Base-by-base conservation (phyloP, 2,329 filamentous ascomycete species). In the Fonsecaea multimorphosa region DNA sequence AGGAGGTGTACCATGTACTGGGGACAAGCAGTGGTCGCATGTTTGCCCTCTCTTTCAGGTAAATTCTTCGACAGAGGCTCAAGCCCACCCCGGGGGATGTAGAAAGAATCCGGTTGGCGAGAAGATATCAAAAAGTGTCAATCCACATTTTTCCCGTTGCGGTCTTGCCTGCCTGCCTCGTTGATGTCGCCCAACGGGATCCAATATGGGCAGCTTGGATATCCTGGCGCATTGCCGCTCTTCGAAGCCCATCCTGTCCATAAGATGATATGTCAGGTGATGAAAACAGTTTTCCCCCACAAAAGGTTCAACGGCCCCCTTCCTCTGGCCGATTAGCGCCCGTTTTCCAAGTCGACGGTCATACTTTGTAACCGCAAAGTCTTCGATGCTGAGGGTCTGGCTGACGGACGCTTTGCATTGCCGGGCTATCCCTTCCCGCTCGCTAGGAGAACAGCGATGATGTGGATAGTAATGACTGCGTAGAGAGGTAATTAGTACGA, bases 381-480 rank as follows among this genome's bases (percentile, higher is more conserved):
- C 2, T 22, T 22, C n/a, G 19, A 3, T 24, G 36, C 36, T 54
- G 27, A 22, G 46, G 14, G 36, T 19, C 38, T 5, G 16, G 12
- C 38, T 9, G 19, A 19, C 14, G 27, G 56, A n/a, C 7, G 24
- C 27, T 4, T 22, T 44, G 55, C 12, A 34, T 49, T 8, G 6
- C 34, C 29, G 9, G 38, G 56, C 12, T 3, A 6, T 31, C 24
- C 44, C 56, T 29, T 58, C 31, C 38, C 16, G 31, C 29, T 58
- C 38, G n/a, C 27, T 58, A 58, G 55, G 56, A 58, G 56, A 49
- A 46, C 34, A 49, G 14, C 56, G 38, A 19, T 24, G 6, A 44
- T 49, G 2, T 29, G 22, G 22, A n/a, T n/a, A n/a, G n/a, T n/a
- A n/a, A n/a, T n/a, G 44, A n/a, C 16, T 49, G 7, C 11, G 9